phyloP scores from a whole-genome alignment of 2,329 filamentous ascomycete genomes.

The Fusarium illudens region DNA sequence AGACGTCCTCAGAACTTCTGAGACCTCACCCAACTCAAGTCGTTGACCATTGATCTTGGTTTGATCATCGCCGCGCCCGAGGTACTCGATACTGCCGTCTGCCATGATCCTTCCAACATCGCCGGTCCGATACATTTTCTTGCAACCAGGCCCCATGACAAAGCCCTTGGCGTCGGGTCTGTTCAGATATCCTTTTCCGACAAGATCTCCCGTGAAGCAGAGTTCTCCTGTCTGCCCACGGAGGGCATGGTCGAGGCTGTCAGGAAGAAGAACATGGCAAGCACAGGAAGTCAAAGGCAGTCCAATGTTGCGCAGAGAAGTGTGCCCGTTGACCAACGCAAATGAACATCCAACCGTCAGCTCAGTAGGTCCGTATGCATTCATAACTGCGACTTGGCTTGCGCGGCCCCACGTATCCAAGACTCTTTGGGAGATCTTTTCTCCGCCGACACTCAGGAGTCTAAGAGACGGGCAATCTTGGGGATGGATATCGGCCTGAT shows the following conservation, averaged over 20 bases:
- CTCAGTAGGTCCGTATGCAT: conserved; percentile 1
- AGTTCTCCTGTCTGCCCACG: neutral
- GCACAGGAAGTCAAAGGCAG: neutral
- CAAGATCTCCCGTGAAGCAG: neutral
- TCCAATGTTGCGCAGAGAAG: neutral
- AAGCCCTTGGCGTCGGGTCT: neutral
- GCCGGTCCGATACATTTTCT: neutral
- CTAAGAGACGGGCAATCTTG: neutral
- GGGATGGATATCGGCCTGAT: neutral
- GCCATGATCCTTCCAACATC: neutral
- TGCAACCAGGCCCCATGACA: neutral
- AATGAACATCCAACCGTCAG: neutral
- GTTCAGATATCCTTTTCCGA: neutral
- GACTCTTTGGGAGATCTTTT: conserved; percentile 1
- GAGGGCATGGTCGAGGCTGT: neutral
- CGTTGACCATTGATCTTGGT: neutral
- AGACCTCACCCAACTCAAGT: neutral
- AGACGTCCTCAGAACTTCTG: neutral
- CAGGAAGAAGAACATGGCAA: neutral
- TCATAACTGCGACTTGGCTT: neutral
- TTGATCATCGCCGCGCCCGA: neutral
- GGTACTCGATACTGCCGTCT: neutral
- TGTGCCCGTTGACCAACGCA: neutral
- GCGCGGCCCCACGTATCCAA: neutral
- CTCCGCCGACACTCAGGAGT: neutral